A percentile compares a stretch with the other conserved stretches of the same genome.
Conservation (phyloP, 1,139 yeast species). For the Casaregolazyma lundiana region DNA sequence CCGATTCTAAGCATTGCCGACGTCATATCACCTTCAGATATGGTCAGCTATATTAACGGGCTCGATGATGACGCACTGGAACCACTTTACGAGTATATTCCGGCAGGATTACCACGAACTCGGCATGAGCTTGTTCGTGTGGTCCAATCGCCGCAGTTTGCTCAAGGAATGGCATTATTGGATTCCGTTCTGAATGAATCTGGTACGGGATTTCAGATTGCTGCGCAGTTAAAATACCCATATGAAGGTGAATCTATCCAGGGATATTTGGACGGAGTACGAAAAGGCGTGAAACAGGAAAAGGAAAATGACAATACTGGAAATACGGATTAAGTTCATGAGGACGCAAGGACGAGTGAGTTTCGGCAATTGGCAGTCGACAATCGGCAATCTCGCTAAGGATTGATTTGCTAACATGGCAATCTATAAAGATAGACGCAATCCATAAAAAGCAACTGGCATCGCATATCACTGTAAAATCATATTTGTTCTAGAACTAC, state of each 20-base stretch:
- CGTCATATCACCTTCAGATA: conserved; percentile 39
- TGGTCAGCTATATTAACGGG: conserved; percentile 40
- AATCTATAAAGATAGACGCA: no score
- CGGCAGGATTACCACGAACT: conserved; percentile 42
- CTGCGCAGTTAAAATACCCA: conserved; percentile 48
- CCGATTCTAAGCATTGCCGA: conserved; percentile 36
- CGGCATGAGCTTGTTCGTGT: conserved; percentile 43
- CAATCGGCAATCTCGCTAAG: no score
- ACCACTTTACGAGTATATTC: conserved; percentile 42
- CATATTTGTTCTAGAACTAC: no score
- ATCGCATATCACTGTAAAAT: no score
- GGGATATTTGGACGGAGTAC: conserved; percentile 48
- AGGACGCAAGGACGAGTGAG: not conserved
- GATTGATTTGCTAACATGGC: no score
- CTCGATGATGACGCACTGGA: conserved; percentile 39
- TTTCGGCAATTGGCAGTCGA: no score
- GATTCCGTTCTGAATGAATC: conserved; percentile 41
- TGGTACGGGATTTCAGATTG: conserved; percentile 52
- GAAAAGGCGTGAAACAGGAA: conserved; percentile 31
- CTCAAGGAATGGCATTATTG: conserved; percentile 44
- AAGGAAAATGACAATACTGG: not conserved
- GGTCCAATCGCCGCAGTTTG: conserved; percentile 51
- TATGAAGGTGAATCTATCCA: conserved; percentile 59
- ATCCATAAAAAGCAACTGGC: no score
- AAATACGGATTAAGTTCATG: not conserved